Evolutionary conservation across 139 green algal species (phyloP).

Genomic region (Trebouxia sp.): DNA sequence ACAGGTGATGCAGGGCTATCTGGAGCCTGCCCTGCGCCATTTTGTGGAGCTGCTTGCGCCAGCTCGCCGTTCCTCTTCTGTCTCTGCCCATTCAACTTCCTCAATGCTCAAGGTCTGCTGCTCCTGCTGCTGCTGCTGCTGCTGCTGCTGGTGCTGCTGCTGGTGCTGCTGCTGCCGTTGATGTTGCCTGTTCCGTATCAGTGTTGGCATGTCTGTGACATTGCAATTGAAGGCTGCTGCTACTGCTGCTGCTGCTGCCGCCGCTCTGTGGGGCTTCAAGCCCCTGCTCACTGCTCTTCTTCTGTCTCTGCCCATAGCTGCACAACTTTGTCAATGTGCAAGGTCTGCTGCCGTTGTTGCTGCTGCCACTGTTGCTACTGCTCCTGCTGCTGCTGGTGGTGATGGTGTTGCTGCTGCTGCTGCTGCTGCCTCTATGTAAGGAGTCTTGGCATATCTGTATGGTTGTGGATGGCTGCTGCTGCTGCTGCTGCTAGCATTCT

Average conservation of each 20-base stretch:
- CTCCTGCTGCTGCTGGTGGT: too few relatives aligned
- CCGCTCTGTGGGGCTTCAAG: constrained; percentile 68
- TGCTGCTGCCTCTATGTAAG: too few relatives aligned
- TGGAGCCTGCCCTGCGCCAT: constrained; percentile 57
- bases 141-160: background rate
- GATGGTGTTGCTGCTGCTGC: too few relatives aligned
- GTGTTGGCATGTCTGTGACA: background rate
- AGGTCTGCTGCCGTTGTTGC: too few relatives aligned
- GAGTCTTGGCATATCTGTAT: too few relatives aligned
- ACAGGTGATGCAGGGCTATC: constrained; percentile 47
- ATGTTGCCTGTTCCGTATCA: background rate
- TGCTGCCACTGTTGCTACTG: too few relatives aligned
- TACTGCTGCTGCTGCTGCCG: too few relatives aligned
- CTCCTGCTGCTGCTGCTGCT: background rate
- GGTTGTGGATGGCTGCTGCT: too few relatives aligned
- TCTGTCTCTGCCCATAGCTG: constrained; percentile 62
- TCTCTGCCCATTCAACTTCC: constrained; percentile 61
- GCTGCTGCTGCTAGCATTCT: too few relatives aligned
- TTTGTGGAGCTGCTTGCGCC: constrained; percentile 65
- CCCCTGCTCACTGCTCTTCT: constrained; percentile 43
- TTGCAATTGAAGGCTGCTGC: background rate
- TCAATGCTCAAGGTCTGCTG: constrained; percentile 47
- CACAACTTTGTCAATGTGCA: too few relatives aligned
- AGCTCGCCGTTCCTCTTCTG: constrained; percentile 45
- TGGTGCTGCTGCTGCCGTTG: too few relatives aligned